Percentiles rank a stretch among this genome's conserved stretches.
phyloP scores from a whole-genome alignment of 75 land plant species.

The Gnetum montanum region DNA sequence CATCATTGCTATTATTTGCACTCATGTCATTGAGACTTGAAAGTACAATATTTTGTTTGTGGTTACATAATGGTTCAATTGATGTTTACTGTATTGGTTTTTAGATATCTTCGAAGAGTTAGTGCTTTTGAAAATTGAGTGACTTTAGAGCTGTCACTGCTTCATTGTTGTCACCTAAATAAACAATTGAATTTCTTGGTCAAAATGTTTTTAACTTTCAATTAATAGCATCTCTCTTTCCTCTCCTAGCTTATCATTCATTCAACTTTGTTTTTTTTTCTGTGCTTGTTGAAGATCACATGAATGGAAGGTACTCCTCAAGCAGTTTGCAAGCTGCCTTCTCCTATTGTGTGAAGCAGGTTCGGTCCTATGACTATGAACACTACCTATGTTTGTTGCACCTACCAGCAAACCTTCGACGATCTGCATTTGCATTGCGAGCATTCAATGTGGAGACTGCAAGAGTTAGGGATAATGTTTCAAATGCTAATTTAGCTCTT shows the following conservation, averaged over 20 bases:
- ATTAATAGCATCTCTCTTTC: no score
- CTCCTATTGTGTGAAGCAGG: conserved; percentile 90
- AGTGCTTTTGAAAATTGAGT: no score
- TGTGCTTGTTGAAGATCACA: conserved; percentile 7
- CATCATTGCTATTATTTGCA: no score
- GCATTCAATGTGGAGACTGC: conserved; percentile 97
- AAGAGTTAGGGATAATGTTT: conserved; percentile 67
- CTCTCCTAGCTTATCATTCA: not conserved
- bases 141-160: no score
- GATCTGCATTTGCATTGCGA: conserved; percentile 85
- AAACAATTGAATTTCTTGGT: no score
- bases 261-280: not conserved
- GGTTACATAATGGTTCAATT: no score
- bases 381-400: conserved; percentile 86
- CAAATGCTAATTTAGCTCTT: conserved; percentile 72
- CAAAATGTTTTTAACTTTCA: no score
- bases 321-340: conserved; percentile 63
- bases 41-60: no score
- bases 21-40: no score
- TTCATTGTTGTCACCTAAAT: no score
- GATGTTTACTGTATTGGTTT: no score
- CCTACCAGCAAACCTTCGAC: conserved; percentile 65
- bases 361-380: conserved; percentile 79
- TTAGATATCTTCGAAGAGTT: no score
- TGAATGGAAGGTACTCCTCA: conserved; percentile 30